phyloP scores from a whole-genome alignment of 2,329 filamentous ascomycete species.

The Diaporthe caulivora region DNA sequence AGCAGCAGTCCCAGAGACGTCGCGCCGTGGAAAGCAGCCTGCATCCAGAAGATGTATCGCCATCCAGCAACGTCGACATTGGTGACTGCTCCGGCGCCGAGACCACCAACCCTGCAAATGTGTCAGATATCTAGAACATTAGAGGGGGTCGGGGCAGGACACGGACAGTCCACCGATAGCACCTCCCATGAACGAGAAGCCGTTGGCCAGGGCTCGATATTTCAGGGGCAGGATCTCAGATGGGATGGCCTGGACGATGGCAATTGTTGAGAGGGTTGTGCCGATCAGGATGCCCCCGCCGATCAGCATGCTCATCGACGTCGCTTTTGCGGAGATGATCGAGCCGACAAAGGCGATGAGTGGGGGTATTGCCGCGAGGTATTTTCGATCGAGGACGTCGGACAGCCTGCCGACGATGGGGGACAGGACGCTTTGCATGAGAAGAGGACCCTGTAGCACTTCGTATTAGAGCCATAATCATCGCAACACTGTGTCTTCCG shows the following conservation, averaged over 20 bases:
- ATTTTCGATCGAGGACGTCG: slow-evolving; percentile 68
- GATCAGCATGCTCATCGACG: slow-evolving; percentile 67
- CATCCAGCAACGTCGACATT: slow-evolving; percentile 61
- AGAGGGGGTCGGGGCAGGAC: neutral
- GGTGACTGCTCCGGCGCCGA: slow-evolving; percentile 65
- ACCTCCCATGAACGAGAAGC: slow-evolving; percentile 63
- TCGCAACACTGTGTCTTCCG: neutral
- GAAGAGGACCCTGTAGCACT: slow-evolving; percentile 60
- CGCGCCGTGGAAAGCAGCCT: slow-evolving; percentile 64
- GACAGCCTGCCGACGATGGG: slow-evolving; percentile 68
- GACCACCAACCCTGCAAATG: slow-evolving; percentile 55
- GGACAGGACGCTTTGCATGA: slow-evolving; percentile 69
- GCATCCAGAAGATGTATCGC: slow-evolving; percentile 71
- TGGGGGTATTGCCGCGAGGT: slow-evolving; percentile 63
- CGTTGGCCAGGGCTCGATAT: slow-evolving; percentile 67
- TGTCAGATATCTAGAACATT: neutral
- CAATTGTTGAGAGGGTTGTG: slow-evolving; percentile 64
- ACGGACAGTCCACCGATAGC: slow-evolving; percentile 62
- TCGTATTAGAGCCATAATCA: neutral
- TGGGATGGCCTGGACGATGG: slow-evolving; percentile 68
- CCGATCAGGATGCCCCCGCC: slow-evolving; percentile 70
- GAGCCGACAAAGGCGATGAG: slow-evolving; percentile 66
- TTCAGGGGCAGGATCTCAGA: slow-evolving; percentile 69
- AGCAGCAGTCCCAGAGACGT: slow-evolving; percentile 61
- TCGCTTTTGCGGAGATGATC: slow-evolving; percentile 66